phyloP scores from a whole-genome alignment of 2,329 filamentous ascomycete species.

The Phaeophleospora eucalypticola region DNA sequence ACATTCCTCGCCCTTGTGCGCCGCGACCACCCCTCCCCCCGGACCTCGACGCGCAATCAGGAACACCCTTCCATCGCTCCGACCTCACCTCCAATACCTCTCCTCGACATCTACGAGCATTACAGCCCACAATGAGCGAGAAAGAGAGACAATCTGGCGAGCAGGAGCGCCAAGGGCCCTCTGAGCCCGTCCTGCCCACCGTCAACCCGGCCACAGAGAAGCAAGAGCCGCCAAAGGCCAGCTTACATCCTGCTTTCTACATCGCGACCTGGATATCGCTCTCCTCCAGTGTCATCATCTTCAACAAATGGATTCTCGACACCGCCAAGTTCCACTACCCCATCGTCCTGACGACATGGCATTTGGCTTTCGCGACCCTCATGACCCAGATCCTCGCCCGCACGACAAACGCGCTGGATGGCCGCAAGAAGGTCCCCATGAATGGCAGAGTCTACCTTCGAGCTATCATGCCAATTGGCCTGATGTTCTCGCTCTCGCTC shows the following conservation, averaged over 20 bases:
- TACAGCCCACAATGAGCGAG: constrained; percentile 59
- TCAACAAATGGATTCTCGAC: constrained; percentile 98
- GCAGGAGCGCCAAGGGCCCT: constrained; percentile 52
- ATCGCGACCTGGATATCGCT: constrained; percentile 84
- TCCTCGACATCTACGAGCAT: neutral
- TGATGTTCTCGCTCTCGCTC: constrained; percentile 93
- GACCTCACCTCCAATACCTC: neutral
- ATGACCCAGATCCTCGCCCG: constrained; percentile 92
- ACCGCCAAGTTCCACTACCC: constrained; percentile 70
- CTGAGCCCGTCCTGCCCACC: constrained; percentile 65
- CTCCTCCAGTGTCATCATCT: constrained; percentile 91
- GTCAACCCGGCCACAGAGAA: constrained; percentile 75
- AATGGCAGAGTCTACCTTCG: constrained; percentile 87
- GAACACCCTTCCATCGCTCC: neutral
- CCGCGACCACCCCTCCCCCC: neutral
- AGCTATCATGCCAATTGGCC: constrained; percentile 87
- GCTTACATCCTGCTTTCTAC: constrained; percentile 80
- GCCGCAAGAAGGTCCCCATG: constrained; percentile 95
- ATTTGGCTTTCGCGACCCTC: constrained; percentile 84
- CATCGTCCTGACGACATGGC: constrained; percentile 91
- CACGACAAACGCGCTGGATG: constrained; percentile 85
- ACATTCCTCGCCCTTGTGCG: too few relatives aligned
- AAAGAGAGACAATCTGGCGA: constrained; percentile 83
- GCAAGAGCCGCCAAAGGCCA: constrained; percentile 57
- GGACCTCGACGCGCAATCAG: neutral